Evolutionary conservation across 2,329 filamentous ascomycete species (phyloP).

Genomic region (Rutstroemia sp.): DNA sequence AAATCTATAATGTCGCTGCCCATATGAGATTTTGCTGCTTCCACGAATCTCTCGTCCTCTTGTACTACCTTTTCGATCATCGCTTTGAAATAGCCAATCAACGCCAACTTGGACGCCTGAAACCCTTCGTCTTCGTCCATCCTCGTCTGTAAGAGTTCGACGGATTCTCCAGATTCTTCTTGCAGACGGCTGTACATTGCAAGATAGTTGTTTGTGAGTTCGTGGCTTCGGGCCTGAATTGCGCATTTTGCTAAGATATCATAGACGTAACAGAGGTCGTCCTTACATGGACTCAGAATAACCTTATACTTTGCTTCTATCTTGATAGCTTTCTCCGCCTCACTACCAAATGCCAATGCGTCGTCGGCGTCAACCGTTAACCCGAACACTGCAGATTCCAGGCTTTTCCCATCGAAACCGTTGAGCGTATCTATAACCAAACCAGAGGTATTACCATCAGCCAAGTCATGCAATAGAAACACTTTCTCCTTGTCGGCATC

Average conservation of each 20-base stretch:
- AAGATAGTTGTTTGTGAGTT: conserved; percentile 2
- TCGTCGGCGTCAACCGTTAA: no score
- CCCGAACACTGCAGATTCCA: neutral
- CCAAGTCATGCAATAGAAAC: conserved; percentile 12
- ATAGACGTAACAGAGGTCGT: conserved; percentile 6
- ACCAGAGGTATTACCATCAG: neutral
- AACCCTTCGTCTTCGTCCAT: conserved; percentile 5
- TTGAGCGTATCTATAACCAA: neutral
- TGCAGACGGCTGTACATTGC: neutral
- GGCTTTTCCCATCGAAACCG: neutral
- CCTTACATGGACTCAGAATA: neutral
- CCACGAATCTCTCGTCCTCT: conserved; percentile 1
- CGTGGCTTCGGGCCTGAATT: neutral
- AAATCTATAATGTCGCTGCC: neutral
- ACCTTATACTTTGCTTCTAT: neutral
- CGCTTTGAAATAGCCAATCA: conserved; percentile 7
- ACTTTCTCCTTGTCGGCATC: conserved; percentile 10
- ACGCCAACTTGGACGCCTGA: neutral
- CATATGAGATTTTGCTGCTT: neutral
- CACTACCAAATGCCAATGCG: no score
- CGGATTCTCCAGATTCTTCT: neutral
- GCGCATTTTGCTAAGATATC: conserved; percentile 2
- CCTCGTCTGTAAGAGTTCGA: neutral
- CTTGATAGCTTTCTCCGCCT: neutral
- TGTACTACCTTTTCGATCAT: neutral